Percentiles rank a stretch among this genome's conserved stretches.
Conservation (phyloP, 2,329 filamentous ascomycete species). For the Tolypocladium endophyticum region DNA sequence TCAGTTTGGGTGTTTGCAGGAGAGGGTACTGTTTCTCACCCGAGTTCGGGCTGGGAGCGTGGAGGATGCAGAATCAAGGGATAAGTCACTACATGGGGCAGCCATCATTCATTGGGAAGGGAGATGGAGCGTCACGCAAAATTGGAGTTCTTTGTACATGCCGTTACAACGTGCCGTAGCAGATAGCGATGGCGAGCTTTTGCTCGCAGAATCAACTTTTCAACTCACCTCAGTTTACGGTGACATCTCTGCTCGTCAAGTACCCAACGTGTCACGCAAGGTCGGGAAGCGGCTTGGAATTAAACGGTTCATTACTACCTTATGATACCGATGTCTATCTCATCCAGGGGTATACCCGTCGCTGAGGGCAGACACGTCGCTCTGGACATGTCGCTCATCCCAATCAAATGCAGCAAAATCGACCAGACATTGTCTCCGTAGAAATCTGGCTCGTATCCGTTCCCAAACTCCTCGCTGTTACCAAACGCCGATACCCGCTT, state of each 20-base stretch:
- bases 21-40: background rate
- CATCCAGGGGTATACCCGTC: conserved; percentile 1
- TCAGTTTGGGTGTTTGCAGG: background rate
- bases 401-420: background rate
- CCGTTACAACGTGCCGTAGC: background rate
- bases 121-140: background rate
- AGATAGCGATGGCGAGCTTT: background rate
- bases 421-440: background rate
- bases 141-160: background rate
- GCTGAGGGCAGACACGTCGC: background rate
- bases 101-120: background rate
- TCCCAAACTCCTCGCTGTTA: conserved; percentile 1
- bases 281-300: background rate
- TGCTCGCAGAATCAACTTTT: background rate
- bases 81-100: conserved; percentile 3
- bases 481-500: background rate
- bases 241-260: background rate
- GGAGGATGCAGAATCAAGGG: background rate
- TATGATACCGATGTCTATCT: background rate
- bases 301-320: background rate
- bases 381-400: background rate
- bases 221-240: background rate
- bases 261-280: background rate
- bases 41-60: background rate
- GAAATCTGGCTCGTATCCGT: background rate